Conservation (phyloP, 2,329 filamentous ascomycete species). For the Akanthomyces uredinophilus region DNA sequence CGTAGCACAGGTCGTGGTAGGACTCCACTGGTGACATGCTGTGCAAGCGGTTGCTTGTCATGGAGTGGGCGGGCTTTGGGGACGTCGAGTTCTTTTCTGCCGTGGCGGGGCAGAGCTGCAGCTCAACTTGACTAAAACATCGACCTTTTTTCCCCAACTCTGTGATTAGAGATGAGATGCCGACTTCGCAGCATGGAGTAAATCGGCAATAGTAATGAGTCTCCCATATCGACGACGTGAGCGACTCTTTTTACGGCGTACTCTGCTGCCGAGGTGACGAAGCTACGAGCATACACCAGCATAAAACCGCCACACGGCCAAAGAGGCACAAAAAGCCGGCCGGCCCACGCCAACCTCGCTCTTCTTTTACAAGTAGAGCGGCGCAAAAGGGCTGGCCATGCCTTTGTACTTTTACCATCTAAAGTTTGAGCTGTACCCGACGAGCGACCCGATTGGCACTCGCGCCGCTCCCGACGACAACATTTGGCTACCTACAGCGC, state of each 20-base stretch:
- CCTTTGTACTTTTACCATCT: conserved; percentile 61
- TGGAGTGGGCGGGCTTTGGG: neutral
- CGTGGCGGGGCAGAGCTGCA: neutral
- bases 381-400: conserved; percentile 36
- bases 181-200: neutral
- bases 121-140: neutral
- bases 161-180: neutral
- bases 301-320: neutral
- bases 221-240: neutral
- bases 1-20: neutral
- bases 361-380: neutral
- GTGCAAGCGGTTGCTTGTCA: neutral
- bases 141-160: neutral
- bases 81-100: neutral
- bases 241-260: neutral
- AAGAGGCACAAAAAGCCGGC: too few relatives aligned
- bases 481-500: conserved; percentile 47
- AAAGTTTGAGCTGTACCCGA: conserved; percentile 60
- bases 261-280: neutral
- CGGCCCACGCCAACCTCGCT: neutral
- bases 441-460: conserved; percentile 30
- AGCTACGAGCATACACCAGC: neutral
- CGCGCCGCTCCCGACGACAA: conserved; percentile 19
- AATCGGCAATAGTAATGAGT: neutral
- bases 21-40: neutral